A percentile compares a stretch with the other conserved stretches of the same genome.
These are phyloP conservation scores for Cryphonectria naterciae DNA, from an alignment of 2,329 filamentous ascomycete species.

Conservation along the genomic window DNA sequence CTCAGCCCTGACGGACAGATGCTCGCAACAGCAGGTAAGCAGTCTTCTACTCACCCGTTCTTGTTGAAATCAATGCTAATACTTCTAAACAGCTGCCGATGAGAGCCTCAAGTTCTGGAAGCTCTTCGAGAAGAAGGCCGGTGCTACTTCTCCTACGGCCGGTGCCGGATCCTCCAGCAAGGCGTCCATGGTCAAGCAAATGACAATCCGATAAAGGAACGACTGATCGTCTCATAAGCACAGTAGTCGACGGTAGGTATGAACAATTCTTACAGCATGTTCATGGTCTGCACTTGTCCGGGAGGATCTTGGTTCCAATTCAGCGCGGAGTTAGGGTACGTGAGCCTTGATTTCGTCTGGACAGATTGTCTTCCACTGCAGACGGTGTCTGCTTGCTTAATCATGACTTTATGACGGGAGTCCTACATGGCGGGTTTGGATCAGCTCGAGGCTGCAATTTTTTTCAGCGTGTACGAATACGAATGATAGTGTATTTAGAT, in stretches of 20 bases:
- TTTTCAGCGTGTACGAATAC: constrained; percentile 24
- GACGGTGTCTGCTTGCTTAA: constrained; percentile 36
- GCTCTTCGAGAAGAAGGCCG: constrained; percentile 98
- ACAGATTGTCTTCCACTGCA: constrained; percentile 33
- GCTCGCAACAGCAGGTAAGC: constrained; percentile 84
- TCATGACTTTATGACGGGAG: constrained; percentile 34
- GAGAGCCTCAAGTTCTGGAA: constrained; percentile 99
- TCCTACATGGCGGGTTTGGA: constrained; percentile 16
- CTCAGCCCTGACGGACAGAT: constrained; percentile 98
- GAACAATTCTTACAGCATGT: constrained; percentile 43
- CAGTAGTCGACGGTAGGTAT: constrained; percentile 51
- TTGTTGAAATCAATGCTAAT: constrained; percentile 36
- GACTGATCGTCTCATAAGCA: constrained; percentile 30
- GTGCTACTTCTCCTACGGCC: constrained; percentile 66
- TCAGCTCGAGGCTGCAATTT: constrained; percentile 13
- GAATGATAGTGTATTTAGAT: constrained; percentile 18
- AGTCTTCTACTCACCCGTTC: neutral
- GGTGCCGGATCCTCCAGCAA: constrained; percentile 73
- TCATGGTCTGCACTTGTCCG: constrained; percentile 43
- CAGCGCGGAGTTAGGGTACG: constrained; percentile 58
- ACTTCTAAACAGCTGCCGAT: constrained; percentile 68
- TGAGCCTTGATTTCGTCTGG: constrained; percentile 32
- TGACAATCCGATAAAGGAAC: constrained; percentile 79
- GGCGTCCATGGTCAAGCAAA: constrained; percentile 88
- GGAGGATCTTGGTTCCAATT: constrained; percentile 34